These are phyloP conservation scores for Hypericum androsaemum DNA, from an alignment of 345 rosid species.

Conservation along the genomic window DNA sequence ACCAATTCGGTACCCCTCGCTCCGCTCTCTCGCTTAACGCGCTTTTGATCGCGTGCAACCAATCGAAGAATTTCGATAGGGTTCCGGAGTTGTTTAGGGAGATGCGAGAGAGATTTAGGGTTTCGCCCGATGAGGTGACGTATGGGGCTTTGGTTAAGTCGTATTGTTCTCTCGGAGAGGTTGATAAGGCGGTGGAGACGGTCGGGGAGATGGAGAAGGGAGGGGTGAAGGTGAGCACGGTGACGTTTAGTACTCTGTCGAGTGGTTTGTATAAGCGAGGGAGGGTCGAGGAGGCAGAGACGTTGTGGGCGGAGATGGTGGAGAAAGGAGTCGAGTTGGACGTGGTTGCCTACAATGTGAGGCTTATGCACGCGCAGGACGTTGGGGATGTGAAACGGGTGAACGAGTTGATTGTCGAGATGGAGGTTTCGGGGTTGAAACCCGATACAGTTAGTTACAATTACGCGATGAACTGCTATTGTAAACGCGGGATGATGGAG, in stretches of 20 bases:
- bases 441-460: constrained; percentile 64
- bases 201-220: constrained; percentile 44
- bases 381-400: constrained; percentile 32
- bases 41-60: constrained; percentile 38
- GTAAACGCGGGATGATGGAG: constrained; percentile 42
- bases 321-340: constrained; percentile 48
- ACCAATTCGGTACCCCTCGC: constrained; percentile 44
- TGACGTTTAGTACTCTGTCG: constrained; percentile 49
- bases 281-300: constrained; percentile 39
- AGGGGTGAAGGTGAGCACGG: constrained; percentile 39
- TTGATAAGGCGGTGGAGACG: constrained; percentile 41
- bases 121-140: constrained; percentile 49
- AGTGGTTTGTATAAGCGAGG: constrained; percentile 46
- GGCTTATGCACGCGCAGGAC: constrained; percentile 32
- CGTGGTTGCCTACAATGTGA: constrained; percentile 51
- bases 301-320: constrained; percentile 52
- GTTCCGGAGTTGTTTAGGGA: constrained; percentile 58
- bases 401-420: constrained; percentile 50
- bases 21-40: constrained; percentile 51
- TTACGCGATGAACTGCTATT: constrained; percentile 57
- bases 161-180: constrained; percentile 44
- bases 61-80: constrained; percentile 24
- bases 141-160: constrained; percentile 61
- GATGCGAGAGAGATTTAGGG: constrained; percentile 30
- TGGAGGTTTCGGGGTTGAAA: constrained; percentile 43